Conservation (phyloP, 768 basidiomycete species). For the Albatrellus ellisii region DNA sequence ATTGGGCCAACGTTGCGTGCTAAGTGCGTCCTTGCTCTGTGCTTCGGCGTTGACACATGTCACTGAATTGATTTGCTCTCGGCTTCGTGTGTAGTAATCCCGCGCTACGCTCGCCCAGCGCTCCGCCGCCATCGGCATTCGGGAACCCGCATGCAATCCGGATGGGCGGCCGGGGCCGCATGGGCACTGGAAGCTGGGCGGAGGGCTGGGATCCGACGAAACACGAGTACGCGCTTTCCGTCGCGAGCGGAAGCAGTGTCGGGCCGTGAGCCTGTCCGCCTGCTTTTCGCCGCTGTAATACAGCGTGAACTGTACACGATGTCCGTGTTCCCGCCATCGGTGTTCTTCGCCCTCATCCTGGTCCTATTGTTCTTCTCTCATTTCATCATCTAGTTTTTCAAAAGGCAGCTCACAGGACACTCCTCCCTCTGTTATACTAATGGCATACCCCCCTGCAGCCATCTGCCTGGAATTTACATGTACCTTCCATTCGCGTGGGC, state of each 20-base stretch:
- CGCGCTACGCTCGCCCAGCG: slow-evolving; percentile 17
- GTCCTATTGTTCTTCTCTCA: no score
- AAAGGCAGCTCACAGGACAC: no score
- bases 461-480: no score
- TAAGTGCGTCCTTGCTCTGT: slow-evolving; percentile 25
- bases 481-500: no score
- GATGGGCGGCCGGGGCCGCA: slow-evolving; percentile 11
- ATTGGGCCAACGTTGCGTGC: slow-evolving; percentile 50
- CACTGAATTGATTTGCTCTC: not conserved
- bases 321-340: no score
- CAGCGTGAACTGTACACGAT: no score
- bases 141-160: slow-evolving; percentile 16
- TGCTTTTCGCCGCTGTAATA: no score
- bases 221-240: slow-evolving; percentile 31
- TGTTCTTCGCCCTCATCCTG: no score
- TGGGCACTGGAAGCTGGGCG: slow-evolving; percentile 23
- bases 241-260: slow-evolving; percentile 23
- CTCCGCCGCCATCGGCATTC: slow-evolving; percentile 18
- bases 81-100: slow-evolving; percentile 10
- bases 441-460: no score
- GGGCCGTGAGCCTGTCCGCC: no score
- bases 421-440: no score
- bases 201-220: slow-evolving; percentile 27
- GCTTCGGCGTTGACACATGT: not conserved
- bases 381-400: no score